Evolutionary conservation across 179 eudicot species (phyloP).

Genomic region (Corrigiola litoralis): DNA sequence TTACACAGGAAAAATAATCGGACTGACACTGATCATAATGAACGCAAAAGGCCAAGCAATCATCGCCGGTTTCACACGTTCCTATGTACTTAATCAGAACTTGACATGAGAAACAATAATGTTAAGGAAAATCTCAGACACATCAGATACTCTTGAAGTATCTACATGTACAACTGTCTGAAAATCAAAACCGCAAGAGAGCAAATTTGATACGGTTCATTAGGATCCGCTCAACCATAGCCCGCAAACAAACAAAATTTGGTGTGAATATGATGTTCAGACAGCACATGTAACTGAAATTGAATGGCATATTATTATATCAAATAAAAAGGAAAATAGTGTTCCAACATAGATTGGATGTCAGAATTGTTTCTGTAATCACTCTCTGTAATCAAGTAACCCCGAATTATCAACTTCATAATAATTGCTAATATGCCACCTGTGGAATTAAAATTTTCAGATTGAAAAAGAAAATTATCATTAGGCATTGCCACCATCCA

Average conservation of each 20-base stretch:
- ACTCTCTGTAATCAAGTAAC: not conserved
- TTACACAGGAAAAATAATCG: too few relatives aligned
- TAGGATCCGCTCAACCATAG: not conserved
- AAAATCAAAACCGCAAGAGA: too few relatives aligned
- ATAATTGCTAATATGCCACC: constrained; percentile 16
- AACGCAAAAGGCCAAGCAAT: constrained; percentile 16
- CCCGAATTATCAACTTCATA: constrained; percentile 1
- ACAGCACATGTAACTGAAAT: too few relatives aligned
- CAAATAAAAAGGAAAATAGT: too few relatives aligned
- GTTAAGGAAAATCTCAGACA: not conserved
- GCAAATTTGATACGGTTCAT: too few relatives aligned
- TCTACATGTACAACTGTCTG: too few relatives aligned
- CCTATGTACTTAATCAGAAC: constrained; percentile 10
- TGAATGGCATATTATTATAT: too few relatives aligned
- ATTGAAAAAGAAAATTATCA: constrained; percentile 25
- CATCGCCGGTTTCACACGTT: not conserved
- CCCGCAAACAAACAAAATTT: not conserved
- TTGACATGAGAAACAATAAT: constrained; percentile 9
- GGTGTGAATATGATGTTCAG: not conserved
- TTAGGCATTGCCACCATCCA: constrained; percentile 66
- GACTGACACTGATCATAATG: too few relatives aligned
- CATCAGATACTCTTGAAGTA: too few relatives aligned
- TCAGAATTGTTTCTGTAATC: not conserved
- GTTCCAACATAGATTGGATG: not conserved
- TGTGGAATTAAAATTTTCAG: not conserved